Base-by-base conservation (phyloP, 2,329 filamentous ascomycete genomes). In the Ophiostoma pallidulum region DNA sequence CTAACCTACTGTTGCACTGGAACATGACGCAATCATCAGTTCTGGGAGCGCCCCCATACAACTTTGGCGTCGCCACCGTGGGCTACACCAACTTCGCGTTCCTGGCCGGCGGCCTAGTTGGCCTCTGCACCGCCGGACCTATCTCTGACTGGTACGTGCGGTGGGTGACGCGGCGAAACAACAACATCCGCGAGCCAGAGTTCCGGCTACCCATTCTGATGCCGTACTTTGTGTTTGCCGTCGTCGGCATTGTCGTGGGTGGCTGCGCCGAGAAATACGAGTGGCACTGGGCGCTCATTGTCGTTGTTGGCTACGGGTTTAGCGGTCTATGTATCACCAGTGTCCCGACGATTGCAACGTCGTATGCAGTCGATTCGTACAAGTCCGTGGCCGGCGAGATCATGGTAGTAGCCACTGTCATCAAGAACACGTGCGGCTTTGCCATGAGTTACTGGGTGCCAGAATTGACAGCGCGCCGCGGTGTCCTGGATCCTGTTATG, bases 381-480 rank as follows among this genome's bases (percentile, higher is more conserved):
- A 82, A 82, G 59, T 75, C 78, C 0, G 73, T 81, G 3, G 70
- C 77, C 0, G 77, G 78, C 3, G 71, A 68, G 3, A 63, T 82
- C 41, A 77, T 82, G 58, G 77, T 81, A 0, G 66, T 71, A 8
- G 73, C 79, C 53, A 82, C 77, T 0, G 75, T 82, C 39, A 78
- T 79, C 56, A 82, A 82, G 64, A 81, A 81, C 48, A 47, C 80
- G 0, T 80, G 75, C 74, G 77, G 78, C 1, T 49, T 49, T 33
- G 41, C 22, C 18, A 49, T 49, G 47, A 45, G 41, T 19, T 49
- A 49, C 19, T 49, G 47, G 47, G 47, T 49, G 24, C 40, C 47
- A 1, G 14, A 41, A 2, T 26, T 49, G 75, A 65, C 67, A 12
- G 62, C 63, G 19, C 59, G 68, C 53, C 59, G 50, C 33, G 75